A percentile compares a stretch with the other conserved stretches of the same genome.
Conservation (phyloP, 139 green algal genomes). For the Microglena sp. region DNA sequence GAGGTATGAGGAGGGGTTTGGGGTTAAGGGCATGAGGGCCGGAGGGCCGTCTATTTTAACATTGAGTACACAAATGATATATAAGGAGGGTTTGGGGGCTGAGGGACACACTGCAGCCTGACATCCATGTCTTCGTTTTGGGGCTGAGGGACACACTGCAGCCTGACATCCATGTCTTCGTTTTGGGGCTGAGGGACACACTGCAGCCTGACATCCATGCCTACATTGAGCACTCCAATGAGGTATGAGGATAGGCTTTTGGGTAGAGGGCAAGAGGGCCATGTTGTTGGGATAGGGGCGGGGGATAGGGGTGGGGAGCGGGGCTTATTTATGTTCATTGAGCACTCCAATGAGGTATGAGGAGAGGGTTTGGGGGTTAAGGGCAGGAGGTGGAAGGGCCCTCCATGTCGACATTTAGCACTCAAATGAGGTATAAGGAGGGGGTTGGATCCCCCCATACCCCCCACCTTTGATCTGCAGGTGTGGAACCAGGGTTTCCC, state of each 20-base stretch:
- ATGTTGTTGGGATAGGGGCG: too few species aligned
- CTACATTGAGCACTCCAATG: conserved; percentile 27
- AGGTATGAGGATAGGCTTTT: too few species aligned
- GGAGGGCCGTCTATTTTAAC: conserved; percentile 16
- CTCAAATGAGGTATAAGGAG: too few species aligned
- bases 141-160: too few species aligned
- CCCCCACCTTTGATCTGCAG: background rate
- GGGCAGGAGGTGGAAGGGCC: too few species aligned
- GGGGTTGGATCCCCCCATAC: background rate
- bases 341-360: conserved; percentile 17
- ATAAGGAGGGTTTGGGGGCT: too few species aligned
- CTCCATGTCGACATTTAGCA: conserved; percentile 23
- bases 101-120: too few species aligned
- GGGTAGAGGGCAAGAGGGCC: too few species aligned
- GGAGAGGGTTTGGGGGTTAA: too few species aligned
- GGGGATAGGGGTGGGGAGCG: background rate
- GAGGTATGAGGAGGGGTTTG: conserved; percentile 8
- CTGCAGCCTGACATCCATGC: conserved; percentile 17
- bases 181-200: conserved; percentile 5
- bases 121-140: too few species aligned
- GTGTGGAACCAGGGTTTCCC: conserved; percentile 19
- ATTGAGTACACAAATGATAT: conserved; percentile 28
- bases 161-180: too few species aligned
- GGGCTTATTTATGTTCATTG: background rate
- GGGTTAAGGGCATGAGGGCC: too few species aligned